Evolutionary conservation across 305 asterid species (phyloP).

Genomic region (Fraxinus velutina): DNA sequence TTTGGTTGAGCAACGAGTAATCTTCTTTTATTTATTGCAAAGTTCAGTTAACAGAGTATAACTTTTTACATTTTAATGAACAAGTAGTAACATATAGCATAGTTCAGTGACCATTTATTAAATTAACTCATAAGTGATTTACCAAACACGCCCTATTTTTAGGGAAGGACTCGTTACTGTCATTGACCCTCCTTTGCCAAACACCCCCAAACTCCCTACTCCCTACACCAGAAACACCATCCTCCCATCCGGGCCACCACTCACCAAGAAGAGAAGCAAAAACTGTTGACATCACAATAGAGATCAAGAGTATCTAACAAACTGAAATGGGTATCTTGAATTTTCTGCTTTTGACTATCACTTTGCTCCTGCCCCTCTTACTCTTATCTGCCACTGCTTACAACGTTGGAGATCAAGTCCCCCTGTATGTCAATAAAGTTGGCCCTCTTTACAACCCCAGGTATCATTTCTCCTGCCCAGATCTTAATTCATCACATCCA

Average conservation of each 20-base stretch:
- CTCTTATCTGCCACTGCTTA: slow-evolving; percentile 38
- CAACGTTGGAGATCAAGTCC: slow-evolving; percentile 71
- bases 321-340: slow-evolving; percentile 26
- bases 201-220: slow-evolving; percentile 1
- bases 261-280: neutral
- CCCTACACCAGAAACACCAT: neutral
- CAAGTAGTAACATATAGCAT: neutral
- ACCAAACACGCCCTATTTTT: neutral
- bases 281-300: neutral
- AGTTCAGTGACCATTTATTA: neutral
- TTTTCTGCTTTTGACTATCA: slow-evolving; percentile 21
- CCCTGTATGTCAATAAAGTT: slow-evolving; percentile 67
- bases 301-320: slow-evolving; percentile 3
- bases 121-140: neutral
- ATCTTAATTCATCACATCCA: neutral
- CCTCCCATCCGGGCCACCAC: neutral
- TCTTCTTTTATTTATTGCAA: too few relatives aligned
- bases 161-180: slow-evolving; percentile 1
- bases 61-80: neutral
- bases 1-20: neutral
- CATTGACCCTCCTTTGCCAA: slow-evolving; percentile 19
- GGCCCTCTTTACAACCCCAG: slow-evolving; percentile 92
- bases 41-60: neutral
- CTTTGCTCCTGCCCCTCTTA: slow-evolving; percentile 26
- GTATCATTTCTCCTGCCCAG: slow-evolving; percentile 29